Evolutionary conservation across 495 filamentous ascomycete genomes (phyloP), one percentile per base, ranked within the genome.

Genomic region (Penicillium alfredii): DNA sequence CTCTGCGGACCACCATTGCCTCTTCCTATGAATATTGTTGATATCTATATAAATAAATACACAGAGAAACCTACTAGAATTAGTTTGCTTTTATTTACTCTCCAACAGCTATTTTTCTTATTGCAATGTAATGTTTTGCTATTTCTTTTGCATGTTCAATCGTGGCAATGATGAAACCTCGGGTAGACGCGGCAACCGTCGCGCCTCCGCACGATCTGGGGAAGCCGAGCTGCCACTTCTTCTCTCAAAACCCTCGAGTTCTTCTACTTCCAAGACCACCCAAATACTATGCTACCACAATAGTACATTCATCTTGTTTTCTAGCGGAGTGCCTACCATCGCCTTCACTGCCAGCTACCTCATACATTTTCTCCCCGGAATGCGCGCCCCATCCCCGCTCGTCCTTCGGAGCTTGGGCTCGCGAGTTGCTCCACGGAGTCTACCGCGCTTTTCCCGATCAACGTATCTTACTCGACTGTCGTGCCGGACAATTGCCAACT

Each of bases 401-500:
- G 43, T 51, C 37, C 54, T 64, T 19, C 58, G 59, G 48, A 53
- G 49, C 39, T 39, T 58, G 50, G 49, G 53, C 44, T 58, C 51
- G 35, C 45, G 49, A 12, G 35, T 42, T n/a, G 40, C 20, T 16
- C 35, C 22, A 22, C 46, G 38, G 20, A 47, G 5, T 9, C 42
- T 39, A 38, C 15, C 22, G 27, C 27, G 40, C 17, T 33, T 47
- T n/a, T 20, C 20, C 30, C 11, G 33, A 10, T 14, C 38, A 18
- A 42, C 33, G 10, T 19, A 16, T 17, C 11, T 40, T 6, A 19
- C 28, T 3, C 40, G 27, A 3, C 28, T 38, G 13, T 22, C 33
- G 9, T 38, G 36, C 6, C 41, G 61, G 25, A 38, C 45, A 35
- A 51, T 69, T 26, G 77, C 81, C 23, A 82, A 69, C 33, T 82